phyloP scores from a whole-genome alignment of 306 rosid species.

The Medicago arabica region DNA sequence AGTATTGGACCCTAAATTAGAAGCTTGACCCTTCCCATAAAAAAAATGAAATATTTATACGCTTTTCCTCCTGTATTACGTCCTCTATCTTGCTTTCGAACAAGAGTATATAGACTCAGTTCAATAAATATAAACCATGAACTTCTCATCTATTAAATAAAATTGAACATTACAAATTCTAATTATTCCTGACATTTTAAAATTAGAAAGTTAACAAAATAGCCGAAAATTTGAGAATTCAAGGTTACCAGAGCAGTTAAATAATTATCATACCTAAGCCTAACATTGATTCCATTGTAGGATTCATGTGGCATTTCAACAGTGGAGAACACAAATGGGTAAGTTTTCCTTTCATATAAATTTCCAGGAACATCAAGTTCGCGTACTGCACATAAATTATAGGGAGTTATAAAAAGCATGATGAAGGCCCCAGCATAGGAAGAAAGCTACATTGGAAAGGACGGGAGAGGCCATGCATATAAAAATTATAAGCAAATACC shows the following conservation, averaged over 20 bases:
- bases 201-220: not conserved
- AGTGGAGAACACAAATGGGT: slow-evolving; percentile 89
- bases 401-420: slow-evolving; percentile 22
- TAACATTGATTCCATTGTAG: slow-evolving; percentile 73
- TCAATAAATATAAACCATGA: slow-evolving; percentile 12
- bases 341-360: slow-evolving; percentile 83
- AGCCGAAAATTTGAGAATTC: not conserved
- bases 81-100: not conserved
- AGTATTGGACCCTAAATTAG: not conserved
- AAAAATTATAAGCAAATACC: not conserved
- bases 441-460: not conserved
- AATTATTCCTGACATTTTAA: not conserved
- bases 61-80: not conserved
- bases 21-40: not conserved
- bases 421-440: not conserved
- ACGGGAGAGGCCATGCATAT: not conserved
- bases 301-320: slow-evolving; percentile 80
- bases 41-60: not conserved
- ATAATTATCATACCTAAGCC: slow-evolving; percentile 70
- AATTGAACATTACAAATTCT: not conserved
- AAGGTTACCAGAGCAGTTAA: not conserved
- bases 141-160: slow-evolving; percentile 2
- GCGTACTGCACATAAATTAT: slow-evolving; percentile 62
- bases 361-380: slow-evolving; percentile 98
- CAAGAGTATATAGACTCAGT: not conserved